Evolutionary conservation across 108 stramenopile species (phyloP), one percentile per base, ranked within the genome.

Genomic region (Cyclotella cryptica): DNA sequence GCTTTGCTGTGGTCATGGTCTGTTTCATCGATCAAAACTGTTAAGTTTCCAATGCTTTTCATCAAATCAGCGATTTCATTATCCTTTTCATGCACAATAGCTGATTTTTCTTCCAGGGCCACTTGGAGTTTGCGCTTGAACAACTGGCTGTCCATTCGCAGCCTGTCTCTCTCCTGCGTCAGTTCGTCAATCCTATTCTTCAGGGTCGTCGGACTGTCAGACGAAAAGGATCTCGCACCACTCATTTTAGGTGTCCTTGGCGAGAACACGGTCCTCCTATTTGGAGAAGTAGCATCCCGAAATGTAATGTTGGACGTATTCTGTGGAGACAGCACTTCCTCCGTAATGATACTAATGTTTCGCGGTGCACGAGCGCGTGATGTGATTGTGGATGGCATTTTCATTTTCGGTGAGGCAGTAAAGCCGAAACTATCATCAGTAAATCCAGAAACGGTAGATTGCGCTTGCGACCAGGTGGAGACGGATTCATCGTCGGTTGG

Each of bases 111-210:
- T 51, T 74, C 80, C 27, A 45, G 11, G 8, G 80, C 80, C 17
- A 19, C 40, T 44, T 69, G 61, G 17, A 69, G 51, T 66, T 74
- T 74, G 21, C 53, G 72, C 61, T 74, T 42, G 28, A 62, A 74
- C 10, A 69, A 43, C 11, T 68, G 42, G 9, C 47, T 27, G 27
- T 74, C 73, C 8, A 53, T 15, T 5, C 55, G 78, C 15, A 79
- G 54, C 22, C 62, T 54, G 18, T 79, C 70, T 22, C 78, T 70
- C 41, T 79, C 71, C 9, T 9, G 28, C 0, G 54, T 66, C 1
- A 75, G 62, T 52, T 54, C 62, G 0, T 55, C 18, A 21, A 75
- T 66, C 10, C 39, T 64, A 43, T 63, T 51, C 49, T 30, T 68
- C 47, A 43, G 41, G 21, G 21, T 24, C 26, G 22, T 27, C 30